Evolutionary conservation across 768 basidiomycete species (phyloP).

Genomic region (Pleurotus citrinopileatus): DNA sequence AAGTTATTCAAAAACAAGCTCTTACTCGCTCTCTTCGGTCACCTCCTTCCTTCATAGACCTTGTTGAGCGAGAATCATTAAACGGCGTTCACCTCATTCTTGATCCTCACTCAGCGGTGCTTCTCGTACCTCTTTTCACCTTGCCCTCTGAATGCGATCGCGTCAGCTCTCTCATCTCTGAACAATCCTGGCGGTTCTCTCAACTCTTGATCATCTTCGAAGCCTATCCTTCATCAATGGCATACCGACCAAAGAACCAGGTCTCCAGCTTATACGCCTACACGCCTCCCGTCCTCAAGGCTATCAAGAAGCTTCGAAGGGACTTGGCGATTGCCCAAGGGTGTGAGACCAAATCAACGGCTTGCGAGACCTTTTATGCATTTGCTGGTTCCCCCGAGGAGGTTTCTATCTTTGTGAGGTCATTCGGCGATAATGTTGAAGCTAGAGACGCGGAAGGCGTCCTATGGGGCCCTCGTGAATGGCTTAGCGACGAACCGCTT

Average conservation of each 20-base stretch:
- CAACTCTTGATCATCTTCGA: constrained; percentile 62
- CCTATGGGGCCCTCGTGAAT: constrained; percentile 59
- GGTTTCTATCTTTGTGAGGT: constrained; percentile 51
- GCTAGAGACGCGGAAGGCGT: constrained; percentile 35
- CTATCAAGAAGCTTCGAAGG: constrained; percentile 64
- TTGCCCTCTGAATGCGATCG: constrained; percentile 49
- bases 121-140: constrained; percentile 44
- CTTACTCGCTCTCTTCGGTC: constrained; percentile 52
- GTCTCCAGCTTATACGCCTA: constrained; percentile 39
- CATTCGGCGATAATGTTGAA: constrained; percentile 60
- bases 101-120: constrained; percentile 56
- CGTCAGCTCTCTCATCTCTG: constrained; percentile 40
- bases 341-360: constrained; percentile 44
- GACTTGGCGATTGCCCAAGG: constrained; percentile 62
- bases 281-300: constrained; percentile 65
- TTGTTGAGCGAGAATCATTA: constrained; percentile 64
- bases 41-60: constrained; percentile 42
- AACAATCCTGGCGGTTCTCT: constrained; percentile 62
- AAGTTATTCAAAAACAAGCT: constrained; percentile 64
- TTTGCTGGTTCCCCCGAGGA: constrained; percentile 63
- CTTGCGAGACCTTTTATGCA: constrained; percentile 46
- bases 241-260: constrained; percentile 24
- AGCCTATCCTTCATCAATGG: constrained; percentile 51
- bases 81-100: constrained; percentile 64
- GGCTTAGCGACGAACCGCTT: constrained; percentile 55